Evolutionary conservation across 148 eudicot genomes (phyloP).

Genomic region (Persicaria tinctoria): DNA sequence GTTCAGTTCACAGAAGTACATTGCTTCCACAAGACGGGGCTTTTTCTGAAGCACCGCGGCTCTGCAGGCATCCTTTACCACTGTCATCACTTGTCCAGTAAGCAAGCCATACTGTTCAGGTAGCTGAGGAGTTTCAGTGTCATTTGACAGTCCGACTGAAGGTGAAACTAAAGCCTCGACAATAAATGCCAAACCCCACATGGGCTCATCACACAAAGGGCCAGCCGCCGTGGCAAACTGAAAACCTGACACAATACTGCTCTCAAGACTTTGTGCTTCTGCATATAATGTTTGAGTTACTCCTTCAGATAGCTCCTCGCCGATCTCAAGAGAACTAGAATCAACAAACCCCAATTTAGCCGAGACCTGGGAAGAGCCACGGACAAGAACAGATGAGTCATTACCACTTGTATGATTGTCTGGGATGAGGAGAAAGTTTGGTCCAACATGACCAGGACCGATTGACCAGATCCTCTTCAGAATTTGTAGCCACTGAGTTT

Average conservation of each 20-base stretch:
- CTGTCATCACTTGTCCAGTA: conserved; percentile 87
- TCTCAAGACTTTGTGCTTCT: conserved; percentile 72
- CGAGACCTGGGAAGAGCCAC: conserved; percentile 66
- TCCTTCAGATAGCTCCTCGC: conserved; percentile 23
- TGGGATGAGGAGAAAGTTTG: conserved; percentile 70
- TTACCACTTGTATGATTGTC: conserved; percentile 13
- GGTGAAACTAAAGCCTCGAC: conserved; percentile 59
- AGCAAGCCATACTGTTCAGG: conserved; percentile 70
- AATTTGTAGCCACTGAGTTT: conserved; percentile 44
- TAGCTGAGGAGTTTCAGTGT: conserved; percentile 32
- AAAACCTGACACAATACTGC: conserved; percentile 79
- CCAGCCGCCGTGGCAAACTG: conserved; percentile 88
- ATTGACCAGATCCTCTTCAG: conserved; percentile 86
- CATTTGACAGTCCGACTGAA: conserved; percentile 21
- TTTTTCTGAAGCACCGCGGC: conserved; percentile 67
- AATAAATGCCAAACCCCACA: conserved; percentile 94
- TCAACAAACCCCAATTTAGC: conserved; percentile 59
- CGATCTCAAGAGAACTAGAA: conserved; percentile 13
- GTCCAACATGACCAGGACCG: conserved; percentile 90
- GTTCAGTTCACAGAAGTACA: conserved; percentile 84
- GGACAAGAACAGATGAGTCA: conserved; percentile 44
- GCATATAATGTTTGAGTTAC: conserved; percentile 25
- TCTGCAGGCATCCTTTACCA: conserved; percentile 81
- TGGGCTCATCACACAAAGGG: conserved; percentile 90
- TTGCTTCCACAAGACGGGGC: conserved; percentile 74